Evolutionary conservation across 306 rosid species (phyloP), one percentile per base, ranked within the genome.

Genomic region (Vicia sativa): DNA sequence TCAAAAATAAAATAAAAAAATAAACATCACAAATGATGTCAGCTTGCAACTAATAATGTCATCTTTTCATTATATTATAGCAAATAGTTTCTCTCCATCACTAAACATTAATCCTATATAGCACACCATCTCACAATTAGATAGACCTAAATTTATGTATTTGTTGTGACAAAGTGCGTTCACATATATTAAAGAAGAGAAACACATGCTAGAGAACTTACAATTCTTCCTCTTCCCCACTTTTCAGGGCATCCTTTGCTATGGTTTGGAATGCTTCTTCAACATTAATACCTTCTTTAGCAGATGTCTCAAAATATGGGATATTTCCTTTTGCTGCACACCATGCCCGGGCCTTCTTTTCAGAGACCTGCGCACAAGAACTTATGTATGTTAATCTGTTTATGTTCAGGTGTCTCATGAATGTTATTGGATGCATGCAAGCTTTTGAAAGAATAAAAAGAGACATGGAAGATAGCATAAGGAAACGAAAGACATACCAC

Each of bases 261-360:
- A 95, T 95, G 90, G 90, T 83, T 62, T 95, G 96, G 83, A 95
- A 95, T 58, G 99, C 99, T 74, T 90, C 97, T 83, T 95, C 99
- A 70, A 95, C 97, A 37, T 95, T 95, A 79, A 88, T 26, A 65
- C 99, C 99, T 81, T 90, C 99, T 86, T 95, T 95, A 44, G 97
- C 99, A 69, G 99, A 95, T 7, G 99, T 95, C 87, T 95, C 99
- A 72, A 85, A 95, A 84, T 95, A 95, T 18, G 96, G 99, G 73
- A 95, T 95, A 78, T 90, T 89, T 79, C 99, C 99, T 78, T 95
- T 95, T 4, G 97, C 82, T 62, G 97, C 97, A 87, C 99, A 95
- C 99, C 99, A 95, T 48, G 97, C 99, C 28, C 95, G 90, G 49
- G 99, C 99, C 74, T 95, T 95, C 83, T 90, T 95, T 79, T 88